phyloP scores from a whole-genome alignment of 2,329 filamentous ascomycete species.

The Harringtonia aguacate region DNA sequence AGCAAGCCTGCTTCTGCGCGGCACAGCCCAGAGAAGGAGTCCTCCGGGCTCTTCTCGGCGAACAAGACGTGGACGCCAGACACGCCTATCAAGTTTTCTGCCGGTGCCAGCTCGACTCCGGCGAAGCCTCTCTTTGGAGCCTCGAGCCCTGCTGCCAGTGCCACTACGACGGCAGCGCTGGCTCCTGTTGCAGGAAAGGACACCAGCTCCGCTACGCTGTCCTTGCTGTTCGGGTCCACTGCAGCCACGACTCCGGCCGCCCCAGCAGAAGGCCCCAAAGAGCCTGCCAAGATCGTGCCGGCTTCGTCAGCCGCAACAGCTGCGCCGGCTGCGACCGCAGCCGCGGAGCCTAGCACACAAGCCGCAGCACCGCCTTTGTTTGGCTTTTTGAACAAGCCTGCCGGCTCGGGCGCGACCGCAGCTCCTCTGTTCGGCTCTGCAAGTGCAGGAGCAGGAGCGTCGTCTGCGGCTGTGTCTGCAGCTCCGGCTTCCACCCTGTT shows the following conservation, averaged over 20 bases:
- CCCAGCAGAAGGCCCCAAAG: no score
- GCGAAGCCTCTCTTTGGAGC: slow-evolving; percentile 11
- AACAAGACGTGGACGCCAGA: slow-evolving; percentile 39
- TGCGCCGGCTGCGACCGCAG: not conserved
- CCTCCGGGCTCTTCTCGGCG: slow-evolving; percentile 16
- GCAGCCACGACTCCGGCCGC: no score
- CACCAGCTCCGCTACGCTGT: not conserved
- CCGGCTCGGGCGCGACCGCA: not conserved
- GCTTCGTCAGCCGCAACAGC: not conserved
- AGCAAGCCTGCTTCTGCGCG: slow-evolving; percentile 21
- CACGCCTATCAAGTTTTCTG: slow-evolving; percentile 43
- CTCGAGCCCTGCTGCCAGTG: not conserved
- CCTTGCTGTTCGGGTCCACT: not conserved
- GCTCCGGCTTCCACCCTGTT: not conserved
- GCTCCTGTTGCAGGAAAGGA: not conserved
- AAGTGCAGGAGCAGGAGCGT: not conserved
- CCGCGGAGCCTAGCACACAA: not conserved
- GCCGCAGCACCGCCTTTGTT: not conserved
- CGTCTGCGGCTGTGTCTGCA: not conserved
- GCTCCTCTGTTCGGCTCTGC: not conserved
- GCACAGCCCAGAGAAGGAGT: slow-evolving; percentile 31
- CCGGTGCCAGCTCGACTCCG: slow-evolving; percentile 5
- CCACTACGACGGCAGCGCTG: not conserved
- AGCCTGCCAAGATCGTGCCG: no score
- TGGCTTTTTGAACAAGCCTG: not conserved